Percentiles rank a stretch among this genome's conserved stretches.
These are phyloP conservation scores for Mortierella sp. DNA, from an alignment of 371 early-diverging fungal species.

Conservation along the genomic window DNA sequence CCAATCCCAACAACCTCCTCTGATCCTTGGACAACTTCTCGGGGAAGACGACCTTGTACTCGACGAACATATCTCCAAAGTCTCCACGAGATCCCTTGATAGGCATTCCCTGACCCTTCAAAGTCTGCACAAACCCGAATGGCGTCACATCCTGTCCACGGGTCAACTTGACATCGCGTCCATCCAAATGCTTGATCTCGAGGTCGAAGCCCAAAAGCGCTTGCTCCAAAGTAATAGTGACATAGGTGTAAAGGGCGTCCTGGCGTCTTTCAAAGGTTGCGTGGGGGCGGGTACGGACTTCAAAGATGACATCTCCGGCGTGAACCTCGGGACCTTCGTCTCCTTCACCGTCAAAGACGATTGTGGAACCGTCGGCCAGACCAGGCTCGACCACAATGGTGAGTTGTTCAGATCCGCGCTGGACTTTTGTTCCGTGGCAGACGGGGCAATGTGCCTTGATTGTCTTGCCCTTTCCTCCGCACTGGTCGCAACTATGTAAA, in stretches of 20 bases:
- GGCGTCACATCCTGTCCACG: conserved; percentile 74
- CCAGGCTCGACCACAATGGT: conserved; percentile 90
- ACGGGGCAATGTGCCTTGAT: conserved; percentile 83
- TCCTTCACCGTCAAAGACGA: conserved; percentile 92
- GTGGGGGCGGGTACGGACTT: conserved; percentile 85
- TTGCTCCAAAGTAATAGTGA: conserved; percentile 81
- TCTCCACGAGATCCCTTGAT: conserved; percentile 61
- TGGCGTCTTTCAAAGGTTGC: conserved; percentile 85
- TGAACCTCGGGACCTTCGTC: conserved; percentile 92
- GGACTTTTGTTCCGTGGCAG: conserved; percentile 91
- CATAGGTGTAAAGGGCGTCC: conserved; percentile 86
- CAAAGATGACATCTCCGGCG: conserved; percentile 93
- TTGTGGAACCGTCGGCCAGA: conserved; percentile 84
- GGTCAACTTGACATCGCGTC: conserved; percentile 73
- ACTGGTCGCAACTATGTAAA: conserved; percentile 80
- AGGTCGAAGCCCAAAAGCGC: conserved; percentile 93
- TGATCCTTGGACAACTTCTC: conserved; percentile 41
- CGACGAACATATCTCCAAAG: conserved; percentile 91
- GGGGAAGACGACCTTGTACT: conserved; percentile 94
- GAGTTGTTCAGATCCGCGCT: conserved; percentile 86
- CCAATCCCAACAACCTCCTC: conserved; percentile 23
- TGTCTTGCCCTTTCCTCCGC: conserved; percentile 93
- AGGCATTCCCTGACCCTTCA: conserved; percentile 92
- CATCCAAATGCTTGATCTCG: conserved; percentile 89
- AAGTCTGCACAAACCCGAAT: conserved; percentile 79